Base-by-base conservation (phyloP, 2,329 filamentous ascomycete species). In the Aureobasidium namibiae region DNA sequence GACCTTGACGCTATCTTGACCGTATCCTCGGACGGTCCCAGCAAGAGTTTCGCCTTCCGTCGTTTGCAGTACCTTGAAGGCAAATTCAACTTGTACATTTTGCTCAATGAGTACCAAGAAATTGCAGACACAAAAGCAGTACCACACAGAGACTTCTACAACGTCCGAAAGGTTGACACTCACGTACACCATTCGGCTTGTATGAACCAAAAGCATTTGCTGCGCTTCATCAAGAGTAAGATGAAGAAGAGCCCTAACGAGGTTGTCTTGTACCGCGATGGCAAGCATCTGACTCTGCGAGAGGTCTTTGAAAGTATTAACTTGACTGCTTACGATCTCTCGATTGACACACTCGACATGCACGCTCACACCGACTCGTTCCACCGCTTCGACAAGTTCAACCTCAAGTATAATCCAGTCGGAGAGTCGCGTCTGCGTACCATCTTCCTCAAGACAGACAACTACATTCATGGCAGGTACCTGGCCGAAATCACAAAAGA, bases 351-450 rank as follows among this genome's bases (percentile, higher is more conserved):
- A 1, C 81, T 99, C 34, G 94, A 99, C 75, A 99, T 99, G 94
- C 94, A 99, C 77, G 92, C 94, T 24, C 94, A 99, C 70, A 96
- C 90, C 11, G 94, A 99, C 73, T 95, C 90, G 0, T 99, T 99
- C 76, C 94, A 99, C 74, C 89, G 94, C 4, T 99, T 99, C 71
- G 94, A 99, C 78, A 99, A 99, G 73, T 99, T 99, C 81, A 99
- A 99, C 71, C 79, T 99, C 60, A 99, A 99, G 72, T 99, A 99
- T 72, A 99, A 99, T 67, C 94, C 94, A 0, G 86, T 99, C 62
- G 94, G 94, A 52, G 94, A 99, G 74, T 97, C 94, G 44, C 86
- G 94, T 59, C 78, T 99, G 60, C 85, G 94, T 68, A 96, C 94
- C n/a, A 99, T 99, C 66, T 99, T 99, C 72, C 78, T 99, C 58